Percentiles rank a stretch among this genome's conserved stretches.
These are phyloP conservation scores for Fraxinus ornus DNA, from an alignment of 305 asterid species.

Conservation along the genomic window DNA sequence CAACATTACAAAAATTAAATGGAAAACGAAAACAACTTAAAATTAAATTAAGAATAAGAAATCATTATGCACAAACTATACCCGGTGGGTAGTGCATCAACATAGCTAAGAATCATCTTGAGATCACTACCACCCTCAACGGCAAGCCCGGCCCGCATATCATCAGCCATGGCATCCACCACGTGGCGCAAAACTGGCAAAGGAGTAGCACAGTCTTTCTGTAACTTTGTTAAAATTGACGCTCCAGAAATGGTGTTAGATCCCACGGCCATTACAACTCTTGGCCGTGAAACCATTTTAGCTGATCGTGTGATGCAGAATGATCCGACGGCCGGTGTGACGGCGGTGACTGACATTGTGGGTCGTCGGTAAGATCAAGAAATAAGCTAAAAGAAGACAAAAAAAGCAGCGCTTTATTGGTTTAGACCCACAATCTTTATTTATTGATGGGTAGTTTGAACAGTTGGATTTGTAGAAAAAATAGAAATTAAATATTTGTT, in stretches of 20 bases:
- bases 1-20: not conserved
- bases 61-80: slow-evolving; percentile 14
- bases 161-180: slow-evolving; percentile 68
- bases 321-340: slow-evolving; percentile 44
- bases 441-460: slow-evolving; percentile 9
- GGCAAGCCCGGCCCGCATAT: slow-evolving; percentile 70
- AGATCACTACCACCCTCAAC: slow-evolving; percentile 66
- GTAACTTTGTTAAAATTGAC: slow-evolving; percentile 55
- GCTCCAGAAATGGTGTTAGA: slow-evolving; percentile 37
- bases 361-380: slow-evolving; percentile 30
- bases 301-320: slow-evolving; percentile 33
- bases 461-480: slow-evolving; percentile 11
- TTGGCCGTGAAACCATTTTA: slow-evolving; percentile 25
- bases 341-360: slow-evolving; percentile 48
- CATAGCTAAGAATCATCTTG: slow-evolving; percentile 77
- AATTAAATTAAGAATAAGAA: not conserved
- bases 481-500: not conserved
- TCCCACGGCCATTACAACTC: slow-evolving; percentile 44
- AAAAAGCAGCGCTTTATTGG: slow-evolving; percentile 20
- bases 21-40: not conserved
- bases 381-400: slow-evolving; percentile 3
- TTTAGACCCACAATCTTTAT: slow-evolving; percentile 24
- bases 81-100: slow-evolving; percentile 77
- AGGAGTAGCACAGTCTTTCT: slow-evolving; percentile 69
- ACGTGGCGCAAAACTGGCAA: slow-evolving; percentile 68